Evolutionary conservation across 2,329 filamentous ascomycete genomes (phyloP).

Genomic region (Colletotrichum lini): DNA sequence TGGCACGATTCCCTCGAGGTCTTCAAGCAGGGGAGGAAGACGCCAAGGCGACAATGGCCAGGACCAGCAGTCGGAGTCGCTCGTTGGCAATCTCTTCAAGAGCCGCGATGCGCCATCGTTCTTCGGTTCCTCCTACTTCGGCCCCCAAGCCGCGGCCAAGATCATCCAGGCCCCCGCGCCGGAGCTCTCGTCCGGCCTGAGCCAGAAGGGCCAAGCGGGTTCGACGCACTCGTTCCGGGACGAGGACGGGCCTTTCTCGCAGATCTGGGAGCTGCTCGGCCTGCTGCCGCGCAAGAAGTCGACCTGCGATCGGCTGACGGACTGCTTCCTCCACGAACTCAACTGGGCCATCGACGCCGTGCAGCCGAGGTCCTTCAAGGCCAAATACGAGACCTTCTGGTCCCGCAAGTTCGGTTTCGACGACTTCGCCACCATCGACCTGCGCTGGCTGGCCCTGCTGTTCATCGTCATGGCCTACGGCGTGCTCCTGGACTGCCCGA

Average conservation of each 20-base stretch:
- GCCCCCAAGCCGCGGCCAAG: slow-evolving; percentile 50
- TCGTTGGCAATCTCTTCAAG: slow-evolving; percentile 50
- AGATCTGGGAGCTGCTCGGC: slow-evolving; percentile 59
- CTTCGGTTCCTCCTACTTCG: slow-evolving; percentile 52
- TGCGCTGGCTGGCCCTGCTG: slow-evolving; percentile 58
- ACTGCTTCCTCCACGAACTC: slow-evolving; percentile 53
- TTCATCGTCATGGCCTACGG: slow-evolving; percentile 59
- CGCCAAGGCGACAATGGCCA: slow-evolving; percentile 26
- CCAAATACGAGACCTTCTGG: slow-evolving; percentile 57
- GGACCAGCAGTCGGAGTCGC: slow-evolving; percentile 27
- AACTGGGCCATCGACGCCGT: slow-evolving; percentile 56
- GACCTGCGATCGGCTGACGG: slow-evolving; percentile 53
- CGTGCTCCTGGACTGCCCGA: slow-evolving; percentile 53
- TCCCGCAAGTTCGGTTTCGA: slow-evolving; percentile 56
- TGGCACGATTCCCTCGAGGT: slow-evolving; percentile 13
- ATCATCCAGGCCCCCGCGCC: slow-evolving; percentile 48
- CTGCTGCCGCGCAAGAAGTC: slow-evolving; percentile 54
- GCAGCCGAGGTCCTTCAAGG: slow-evolving; percentile 51
- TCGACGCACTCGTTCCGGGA: slow-evolving; percentile 35
- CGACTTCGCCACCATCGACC: slow-evolving; percentile 56
- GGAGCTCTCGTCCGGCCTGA: slow-evolving; percentile 45
- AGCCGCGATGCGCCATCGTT: slow-evolving; percentile 50
- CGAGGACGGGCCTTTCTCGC: slow-evolving; percentile 48
- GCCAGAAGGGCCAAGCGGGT: slow-evolving; percentile 43
- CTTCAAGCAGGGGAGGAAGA: slow-evolving; percentile 21